These are phyloP conservation scores for Camellia sinensis DNA, from an alignment of 148 eudicot genomes.

Conservation along the genomic window DNA sequence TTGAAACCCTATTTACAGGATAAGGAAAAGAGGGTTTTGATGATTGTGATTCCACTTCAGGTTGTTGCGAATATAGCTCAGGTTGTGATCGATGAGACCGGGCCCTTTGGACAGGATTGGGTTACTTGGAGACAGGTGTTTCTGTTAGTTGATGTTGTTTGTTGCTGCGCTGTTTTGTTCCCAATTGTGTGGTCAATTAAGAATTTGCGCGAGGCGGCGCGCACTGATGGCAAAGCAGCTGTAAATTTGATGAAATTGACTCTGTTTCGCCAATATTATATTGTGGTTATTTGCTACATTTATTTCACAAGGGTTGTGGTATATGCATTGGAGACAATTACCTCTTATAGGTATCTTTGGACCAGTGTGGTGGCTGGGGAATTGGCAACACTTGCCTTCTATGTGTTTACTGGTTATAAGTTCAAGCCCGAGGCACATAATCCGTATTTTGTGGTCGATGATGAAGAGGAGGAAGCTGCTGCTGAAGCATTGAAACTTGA, in stretches of 20 bases:
- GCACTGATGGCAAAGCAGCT: slow-evolving; percentile 80
- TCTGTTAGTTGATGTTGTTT: slow-evolving; percentile 65
- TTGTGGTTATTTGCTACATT: slow-evolving; percentile 71
- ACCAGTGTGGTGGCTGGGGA: slow-evolving; percentile 61
- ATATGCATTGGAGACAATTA: slow-evolving; percentile 66
- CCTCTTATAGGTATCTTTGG: slow-evolving; percentile 71
- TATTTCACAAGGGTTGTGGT: slow-evolving; percentile 80
- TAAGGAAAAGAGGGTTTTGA: slow-evolving; percentile 74
- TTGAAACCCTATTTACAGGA: slow-evolving; percentile 75
- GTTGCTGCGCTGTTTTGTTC: slow-evolving; percentile 75
- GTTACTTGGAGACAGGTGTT: slow-evolving; percentile 81
- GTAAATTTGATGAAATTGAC: slow-evolving; percentile 71
- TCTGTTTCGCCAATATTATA: slow-evolving; percentile 67
- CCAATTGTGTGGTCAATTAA: slow-evolving; percentile 88
- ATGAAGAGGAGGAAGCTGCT: slow-evolving; percentile 84
- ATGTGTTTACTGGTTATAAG: slow-evolving; percentile 56
- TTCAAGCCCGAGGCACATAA: slow-evolving; percentile 72
- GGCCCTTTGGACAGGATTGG: slow-evolving; percentile 62
- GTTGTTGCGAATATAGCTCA: slow-evolving; percentile 72
- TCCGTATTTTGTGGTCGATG: slow-evolving; percentile 68
- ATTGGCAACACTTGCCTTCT: slow-evolving; percentile 67
- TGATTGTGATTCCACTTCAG: slow-evolving; percentile 77
- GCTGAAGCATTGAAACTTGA: slow-evolving; percentile 59
- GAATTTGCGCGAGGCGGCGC: slow-evolving; percentile 64
- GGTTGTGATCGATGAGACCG: slow-evolving; percentile 65